phyloP scores from a whole-genome alignment of 2,329 filamentous ascomycete species.

The Microthyrium microscopicum region DNA sequence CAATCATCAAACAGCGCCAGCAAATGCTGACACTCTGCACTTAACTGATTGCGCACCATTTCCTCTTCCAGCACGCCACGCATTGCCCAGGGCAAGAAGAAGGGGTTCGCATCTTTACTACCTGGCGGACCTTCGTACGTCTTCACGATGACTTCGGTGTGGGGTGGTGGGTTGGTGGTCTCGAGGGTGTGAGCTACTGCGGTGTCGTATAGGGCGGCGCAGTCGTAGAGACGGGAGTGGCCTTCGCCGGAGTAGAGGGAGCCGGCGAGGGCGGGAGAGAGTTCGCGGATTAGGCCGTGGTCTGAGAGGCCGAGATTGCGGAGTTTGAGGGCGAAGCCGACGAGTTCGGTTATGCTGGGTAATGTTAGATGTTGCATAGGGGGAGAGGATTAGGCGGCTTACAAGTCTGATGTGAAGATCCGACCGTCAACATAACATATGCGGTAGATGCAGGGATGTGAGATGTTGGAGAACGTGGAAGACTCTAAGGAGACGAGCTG shows the following conservation, averaged over 20 bases:
- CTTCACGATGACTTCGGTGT: constrained; percentile 11
- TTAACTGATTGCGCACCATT: constrained; percentile 66
- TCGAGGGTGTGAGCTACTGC: constrained; percentile 31
- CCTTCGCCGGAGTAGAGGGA: constrained; percentile 85
- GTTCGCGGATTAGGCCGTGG: constrained; percentile 80
- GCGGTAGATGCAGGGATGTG: constrained; percentile 84
- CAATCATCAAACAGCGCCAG: constrained; percentile 84
- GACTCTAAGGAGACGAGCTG: constrained; percentile 88
- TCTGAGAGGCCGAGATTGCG: constrained; percentile 87
- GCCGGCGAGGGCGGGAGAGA: constrained; percentile 75
- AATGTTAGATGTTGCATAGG: not conserved
- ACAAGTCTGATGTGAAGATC: constrained; percentile 78
- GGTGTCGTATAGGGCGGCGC: constrained; percentile 63
- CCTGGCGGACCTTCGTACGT: constrained; percentile 23
- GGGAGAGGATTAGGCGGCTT: not conserved
- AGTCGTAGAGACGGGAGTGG: constrained; percentile 85
- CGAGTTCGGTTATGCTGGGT: constrained; percentile 55
- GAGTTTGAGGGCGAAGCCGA: constrained; percentile 84
- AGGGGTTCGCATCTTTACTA: constrained; percentile 52
- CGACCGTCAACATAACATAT: constrained; percentile 93
- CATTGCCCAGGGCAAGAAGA: constrained; percentile 90
- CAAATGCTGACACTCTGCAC: constrained; percentile 59
- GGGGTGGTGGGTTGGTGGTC: constrained; percentile 23
- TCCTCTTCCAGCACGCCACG: constrained; percentile 84
- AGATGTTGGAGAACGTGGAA: constrained; percentile 68